A percentile compares a stretch with the other conserved stretches of the same genome.
phyloP scores from a whole-genome alignment of 2,329 filamentous ascomycete genomes.

The Colletotrichum trifolii region DNA sequence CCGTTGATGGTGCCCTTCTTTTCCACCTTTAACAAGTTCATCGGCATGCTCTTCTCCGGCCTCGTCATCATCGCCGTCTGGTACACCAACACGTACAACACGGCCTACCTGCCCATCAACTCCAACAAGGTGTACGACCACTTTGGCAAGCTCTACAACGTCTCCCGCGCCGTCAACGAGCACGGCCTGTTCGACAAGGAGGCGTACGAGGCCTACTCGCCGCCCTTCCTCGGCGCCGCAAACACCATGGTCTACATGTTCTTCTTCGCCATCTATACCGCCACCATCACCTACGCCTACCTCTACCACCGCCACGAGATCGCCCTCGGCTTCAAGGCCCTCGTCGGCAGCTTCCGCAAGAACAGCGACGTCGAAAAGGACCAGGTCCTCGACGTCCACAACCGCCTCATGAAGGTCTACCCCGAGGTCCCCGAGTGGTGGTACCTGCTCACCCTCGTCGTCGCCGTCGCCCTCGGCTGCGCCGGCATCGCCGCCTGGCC shows the following conservation, averaged over 20 bases:
- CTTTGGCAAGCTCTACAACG: constrained; percentile 59
- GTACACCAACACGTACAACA: constrained; percentile 69
- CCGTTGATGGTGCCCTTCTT: constrained; percentile 63
- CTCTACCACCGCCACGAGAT: constrained; percentile 66
- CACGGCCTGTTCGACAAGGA: constrained; percentile 56
- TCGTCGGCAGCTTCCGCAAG: constrained; percentile 57
- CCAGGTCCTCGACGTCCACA: constrained; percentile 57
- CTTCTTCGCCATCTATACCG: constrained; percentile 66
- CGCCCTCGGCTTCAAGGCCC: constrained; percentile 58
- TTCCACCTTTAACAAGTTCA: constrained; percentile 70
- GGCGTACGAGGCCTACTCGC: constrained; percentile 62
- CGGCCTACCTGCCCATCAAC: constrained; percentile 65
- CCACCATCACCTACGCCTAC: constrained; percentile 60
- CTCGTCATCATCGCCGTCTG: constrained; percentile 67
- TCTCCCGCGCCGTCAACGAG: constrained; percentile 54
- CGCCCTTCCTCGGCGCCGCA: constrained; percentile 61
- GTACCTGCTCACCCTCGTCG: constrained; percentile 56
- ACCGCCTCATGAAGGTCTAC: constrained; percentile 58
- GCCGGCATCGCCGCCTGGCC: constrained; percentile 60
- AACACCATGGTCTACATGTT: constrained; percentile 64
- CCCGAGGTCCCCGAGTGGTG: constrained; percentile 65
- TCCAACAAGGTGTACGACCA: constrained; percentile 63
- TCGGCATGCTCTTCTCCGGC: constrained; percentile 66
- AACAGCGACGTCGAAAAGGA: constrained; percentile 50
- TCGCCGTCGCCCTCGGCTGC: constrained; percentile 58